Evolutionary conservation across 345 rosid genomes (phyloP).

Genomic region (Boechera retrofracta): DNA sequence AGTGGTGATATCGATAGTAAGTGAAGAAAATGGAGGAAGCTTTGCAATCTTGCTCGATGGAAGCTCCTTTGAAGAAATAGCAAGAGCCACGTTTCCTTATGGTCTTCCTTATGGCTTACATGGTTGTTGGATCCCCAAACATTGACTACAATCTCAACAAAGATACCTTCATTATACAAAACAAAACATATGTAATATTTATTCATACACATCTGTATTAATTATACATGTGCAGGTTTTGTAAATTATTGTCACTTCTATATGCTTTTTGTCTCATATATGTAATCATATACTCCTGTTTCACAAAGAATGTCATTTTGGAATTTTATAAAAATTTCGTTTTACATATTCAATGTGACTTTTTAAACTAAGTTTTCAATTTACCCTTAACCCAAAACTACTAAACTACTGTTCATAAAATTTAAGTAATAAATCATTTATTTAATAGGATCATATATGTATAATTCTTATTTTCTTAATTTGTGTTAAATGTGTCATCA

Average conservation of each 20-base stretch:
- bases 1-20: conserved; percentile 80
- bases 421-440: too few species aligned
- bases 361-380: too few species aligned
- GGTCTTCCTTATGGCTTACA: conserved; percentile 95
- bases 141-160: conserved; percentile 23
- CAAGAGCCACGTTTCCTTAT: conserved; percentile 91
- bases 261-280: conserved; percentile 14
- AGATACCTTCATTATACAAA: conserved; percentile 27
- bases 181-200: conserved; percentile 22
- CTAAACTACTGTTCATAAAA: too few species aligned
- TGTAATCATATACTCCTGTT: not conserved
- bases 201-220: conserved; percentile 31
- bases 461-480: too few species aligned
- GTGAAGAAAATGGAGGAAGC: conserved; percentile 82
- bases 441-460: too few species aligned
- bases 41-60: conserved; percentile 84
- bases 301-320: too few species aligned
- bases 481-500: too few species aligned
- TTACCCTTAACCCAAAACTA: too few species aligned
- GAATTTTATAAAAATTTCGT: too few species aligned
- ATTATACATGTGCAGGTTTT: conserved; percentile 27
- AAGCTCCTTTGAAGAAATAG: conserved; percentile 82
- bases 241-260: conserved; percentile 5
- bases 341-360: too few species aligned
- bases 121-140: conserved; percentile 93